A percentile compares a stretch with the other conserved stretches of the same genome.
Evolutionary conservation across 129 eudicot species (phyloP).

Genomic region (Erigeron canadensis): DNA sequence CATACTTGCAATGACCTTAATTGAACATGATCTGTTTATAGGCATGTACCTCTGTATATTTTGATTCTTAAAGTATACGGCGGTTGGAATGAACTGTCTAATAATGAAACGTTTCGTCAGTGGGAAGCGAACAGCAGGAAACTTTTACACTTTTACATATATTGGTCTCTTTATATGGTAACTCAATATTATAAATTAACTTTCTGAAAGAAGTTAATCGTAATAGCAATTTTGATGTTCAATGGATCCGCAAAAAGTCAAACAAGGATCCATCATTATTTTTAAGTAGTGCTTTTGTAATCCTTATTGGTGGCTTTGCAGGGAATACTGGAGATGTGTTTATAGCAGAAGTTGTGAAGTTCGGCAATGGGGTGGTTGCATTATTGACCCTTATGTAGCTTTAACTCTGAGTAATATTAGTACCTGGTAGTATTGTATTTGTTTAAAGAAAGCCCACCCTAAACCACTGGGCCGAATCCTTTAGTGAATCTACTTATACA

Average conservation of each 20-base stretch:
- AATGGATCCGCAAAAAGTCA: slow-evolving; percentile 20
- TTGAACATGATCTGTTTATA: no score
- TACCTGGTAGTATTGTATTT: not conserved
- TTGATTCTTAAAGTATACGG: no score
- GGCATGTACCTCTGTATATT: no score
- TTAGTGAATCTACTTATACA: not conserved
- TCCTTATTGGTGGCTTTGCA: slow-evolving; percentile 9
- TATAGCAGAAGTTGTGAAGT: slow-evolving; percentile 23
- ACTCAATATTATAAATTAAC: no score
- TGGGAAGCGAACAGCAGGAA: no score
- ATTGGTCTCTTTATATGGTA: not conserved
- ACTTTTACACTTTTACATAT: not conserved
- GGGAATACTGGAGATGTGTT: slow-evolving; percentile 20
- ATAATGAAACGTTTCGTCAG: not conserved
- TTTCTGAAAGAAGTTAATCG: no score
- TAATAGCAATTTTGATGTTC: not conserved
- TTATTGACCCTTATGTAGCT: slow-evolving; percentile 3
- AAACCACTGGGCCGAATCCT: not conserved
- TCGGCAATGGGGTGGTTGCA: not conserved
- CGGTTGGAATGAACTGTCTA: not conserved
- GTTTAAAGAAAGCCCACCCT: slow-evolving; percentile 15
- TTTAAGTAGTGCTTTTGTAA: not conserved
- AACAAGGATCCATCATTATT: not conserved
- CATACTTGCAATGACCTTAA: no score
- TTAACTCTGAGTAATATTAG: slow-evolving; percentile 22